These are phyloP conservation scores for Lyophyllum decastes DNA, from an alignment of 768 basidiomycete genomes.

Conservation along the genomic window DNA sequence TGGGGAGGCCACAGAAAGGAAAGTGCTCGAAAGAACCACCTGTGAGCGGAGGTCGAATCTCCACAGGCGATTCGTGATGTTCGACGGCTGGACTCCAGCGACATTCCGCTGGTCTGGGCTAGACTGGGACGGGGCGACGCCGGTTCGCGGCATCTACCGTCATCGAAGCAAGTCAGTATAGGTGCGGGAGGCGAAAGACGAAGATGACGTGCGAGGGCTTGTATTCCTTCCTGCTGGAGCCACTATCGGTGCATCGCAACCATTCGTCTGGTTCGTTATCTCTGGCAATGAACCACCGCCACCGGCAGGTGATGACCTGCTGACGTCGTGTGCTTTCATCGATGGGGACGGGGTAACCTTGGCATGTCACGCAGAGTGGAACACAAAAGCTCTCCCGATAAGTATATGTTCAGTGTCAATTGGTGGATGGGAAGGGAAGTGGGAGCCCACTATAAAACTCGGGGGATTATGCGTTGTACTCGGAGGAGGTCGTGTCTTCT, in stretches of 20 bases:
- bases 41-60: neutral
- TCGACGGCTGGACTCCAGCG: neutral
- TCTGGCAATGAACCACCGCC: neutral
- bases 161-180: neutral
- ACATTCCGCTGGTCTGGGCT: neutral
- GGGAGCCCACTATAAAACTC: neutral
- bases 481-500: too few relatives aligned
- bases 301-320: neutral
- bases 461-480: neutral
- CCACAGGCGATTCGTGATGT: neutral
- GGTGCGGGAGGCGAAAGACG: neutral
- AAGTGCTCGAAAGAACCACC: neutral
- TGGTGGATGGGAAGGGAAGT: neutral
- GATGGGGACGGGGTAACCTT: neutral
- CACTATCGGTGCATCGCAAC: neutral
- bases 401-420: neutral
- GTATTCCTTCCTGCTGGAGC: neutral
- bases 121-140: neutral
- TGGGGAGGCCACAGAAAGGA: neutral
- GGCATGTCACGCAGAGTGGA: neutral
- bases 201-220: neutral
- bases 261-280: neutral
- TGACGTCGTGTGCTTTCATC: neutral
- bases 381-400: neutral
- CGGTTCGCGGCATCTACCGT: neutral